phyloP scores from a whole-genome alignment of 148 eudicot genomes.

The Euryodendron excelsum region DNA sequence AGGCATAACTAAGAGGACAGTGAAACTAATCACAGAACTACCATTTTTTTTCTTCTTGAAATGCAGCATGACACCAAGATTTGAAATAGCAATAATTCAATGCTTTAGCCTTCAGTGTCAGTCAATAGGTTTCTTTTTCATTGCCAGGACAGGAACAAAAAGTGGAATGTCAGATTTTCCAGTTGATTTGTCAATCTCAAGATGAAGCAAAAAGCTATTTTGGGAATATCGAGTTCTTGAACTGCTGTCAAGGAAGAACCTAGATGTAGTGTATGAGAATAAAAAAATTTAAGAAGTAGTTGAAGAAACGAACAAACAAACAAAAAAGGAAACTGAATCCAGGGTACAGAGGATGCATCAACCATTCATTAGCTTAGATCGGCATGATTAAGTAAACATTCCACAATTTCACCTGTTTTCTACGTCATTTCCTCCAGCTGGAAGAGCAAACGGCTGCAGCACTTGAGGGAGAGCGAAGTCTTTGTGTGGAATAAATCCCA shows the following conservation, averaged over 20 bases:
- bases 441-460: conserved; percentile 92
- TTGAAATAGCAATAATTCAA: background rate
- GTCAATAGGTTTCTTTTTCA: background rate
- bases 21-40: too few species aligned
- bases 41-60: too few species aligned
- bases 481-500: conserved; percentile 90
- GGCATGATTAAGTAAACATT: background rate
- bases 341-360: background rate
- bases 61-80: background rate
- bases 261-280: too few species aligned
- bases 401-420: conserved; percentile 60
- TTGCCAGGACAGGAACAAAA: background rate
- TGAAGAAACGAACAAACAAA: too few species aligned
- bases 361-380: background rate
- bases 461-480: conserved; percentile 97
- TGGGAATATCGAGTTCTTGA: background rate
- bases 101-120: background rate
- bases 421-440: conserved; percentile 86
- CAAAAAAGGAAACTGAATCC: too few species aligned
- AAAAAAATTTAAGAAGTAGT: too few species aligned
- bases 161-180: background rate
- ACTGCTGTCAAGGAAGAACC: background rate
- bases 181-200: background rate
- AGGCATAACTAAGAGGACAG: too few species aligned
- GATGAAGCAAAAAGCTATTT: background rate